A percentile compares a stretch with the other conserved stretches of the same genome.
Evolutionary conservation across 441 rosid genomes (phyloP).

Genomic region (Pelargonium australe): DNA sequence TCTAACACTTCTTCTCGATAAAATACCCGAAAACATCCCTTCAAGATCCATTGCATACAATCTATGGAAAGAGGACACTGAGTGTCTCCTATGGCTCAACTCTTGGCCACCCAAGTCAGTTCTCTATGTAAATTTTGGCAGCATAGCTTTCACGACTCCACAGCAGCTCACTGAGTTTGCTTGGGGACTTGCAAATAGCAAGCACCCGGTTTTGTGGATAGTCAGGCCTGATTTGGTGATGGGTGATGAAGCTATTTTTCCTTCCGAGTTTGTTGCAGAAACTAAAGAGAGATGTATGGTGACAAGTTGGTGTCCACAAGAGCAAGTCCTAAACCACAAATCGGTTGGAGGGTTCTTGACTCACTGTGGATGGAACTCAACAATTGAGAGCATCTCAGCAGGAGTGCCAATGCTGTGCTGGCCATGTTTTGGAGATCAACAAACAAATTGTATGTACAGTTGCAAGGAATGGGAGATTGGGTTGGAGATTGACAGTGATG

Average conservation of each 20-base stretch:
- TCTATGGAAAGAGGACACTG: conserved; percentile 20
- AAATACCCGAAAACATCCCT: not conserved
- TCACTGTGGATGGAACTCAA: conserved; percentile 1
- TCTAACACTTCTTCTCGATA: conserved; percentile 13
- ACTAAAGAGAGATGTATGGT: not conserved
- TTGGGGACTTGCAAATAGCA: conserved; percentile 11
- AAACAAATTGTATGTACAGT: no score
- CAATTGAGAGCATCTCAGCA: not conserved
- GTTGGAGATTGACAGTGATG: no score
- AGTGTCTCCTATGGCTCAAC: conserved; percentile 15
- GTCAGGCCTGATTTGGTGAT: conserved; percentile 27
- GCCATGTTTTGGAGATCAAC: conserved; percentile 60
- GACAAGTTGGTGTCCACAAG: not conserved
- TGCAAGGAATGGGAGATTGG: no score
- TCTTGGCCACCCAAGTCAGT: conserved; percentile 7
- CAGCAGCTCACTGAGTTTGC: conserved; percentile 11
- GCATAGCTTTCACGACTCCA: no score
- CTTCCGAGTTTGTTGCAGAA: not conserved
- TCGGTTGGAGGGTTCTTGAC: not conserved
- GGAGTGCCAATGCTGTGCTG: conserved; percentile 61
- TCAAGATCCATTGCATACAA: conserved; percentile 1
- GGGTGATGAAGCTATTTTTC: conserved; percentile 28
- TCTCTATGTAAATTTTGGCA: not conserved
- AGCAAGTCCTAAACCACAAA: not conserved
- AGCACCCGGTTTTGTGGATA: not conserved